phyloP scores from a whole-genome alignment of 371 early-diverging fungal genomes.

The Neoconidiobolus thromboides region DNA sequence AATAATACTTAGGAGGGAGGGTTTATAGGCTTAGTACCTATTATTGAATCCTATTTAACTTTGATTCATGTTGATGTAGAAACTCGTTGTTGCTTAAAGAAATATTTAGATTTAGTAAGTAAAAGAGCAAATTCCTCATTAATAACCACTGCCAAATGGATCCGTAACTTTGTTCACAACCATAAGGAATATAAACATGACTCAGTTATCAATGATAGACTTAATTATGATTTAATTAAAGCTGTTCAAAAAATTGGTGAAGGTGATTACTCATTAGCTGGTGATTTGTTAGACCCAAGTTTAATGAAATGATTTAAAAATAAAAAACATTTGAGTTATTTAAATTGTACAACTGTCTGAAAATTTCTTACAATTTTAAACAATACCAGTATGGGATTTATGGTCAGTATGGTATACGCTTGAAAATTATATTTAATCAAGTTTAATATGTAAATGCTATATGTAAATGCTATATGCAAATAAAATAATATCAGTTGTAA shows the following conservation, averaged over 20 bases:
- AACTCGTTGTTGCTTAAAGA: slow-evolving; percentile 40
- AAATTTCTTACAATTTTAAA: no score
- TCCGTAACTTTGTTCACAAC: slow-evolving; percentile 68
- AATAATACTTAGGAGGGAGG: slow-evolving; percentile 11
- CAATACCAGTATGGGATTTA: no score
- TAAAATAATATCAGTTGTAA: no score
- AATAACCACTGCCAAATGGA: slow-evolving; percentile 80
- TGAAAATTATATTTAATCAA: no score
- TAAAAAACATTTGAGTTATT: no score
- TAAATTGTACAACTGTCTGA: no score
- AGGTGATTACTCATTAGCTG: slow-evolving; percentile 35
- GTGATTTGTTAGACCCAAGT: slow-evolving; percentile 13
- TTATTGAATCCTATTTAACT: slow-evolving; percentile 64
- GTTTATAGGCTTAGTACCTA: slow-evolving; percentile 71
- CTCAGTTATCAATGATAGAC: slow-evolving; percentile 59
- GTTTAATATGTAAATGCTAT: no score
- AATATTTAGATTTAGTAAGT: slow-evolving; percentile 66
- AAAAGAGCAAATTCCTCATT: slow-evolving; percentile 60
- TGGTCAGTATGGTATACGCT: no score
- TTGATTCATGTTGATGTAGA: slow-evolving; percentile 42
- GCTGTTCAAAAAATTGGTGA: slow-evolving; percentile 42
- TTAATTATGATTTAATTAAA: slow-evolving; percentile 73
- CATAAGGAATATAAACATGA: slow-evolving; percentile 89
- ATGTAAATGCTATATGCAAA: no score
- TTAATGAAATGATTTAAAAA: no score